Evolutionary conservation across 2,329 filamentous ascomycete species (phyloP).

Genomic region (Daldinia eschscholtzii): DNA sequence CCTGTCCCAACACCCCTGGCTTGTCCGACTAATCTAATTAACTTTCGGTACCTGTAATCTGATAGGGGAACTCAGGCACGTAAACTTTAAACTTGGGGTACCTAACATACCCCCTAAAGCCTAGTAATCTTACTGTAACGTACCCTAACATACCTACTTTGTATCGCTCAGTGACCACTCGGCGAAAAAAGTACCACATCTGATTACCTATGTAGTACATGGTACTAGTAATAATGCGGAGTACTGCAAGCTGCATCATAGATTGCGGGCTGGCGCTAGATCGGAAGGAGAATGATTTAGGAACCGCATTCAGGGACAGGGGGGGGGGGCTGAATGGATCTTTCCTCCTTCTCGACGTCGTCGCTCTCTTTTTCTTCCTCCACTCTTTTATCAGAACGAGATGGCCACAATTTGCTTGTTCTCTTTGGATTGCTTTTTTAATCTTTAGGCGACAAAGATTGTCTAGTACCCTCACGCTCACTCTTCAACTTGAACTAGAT

Average conservation of each 20-base stretch:
- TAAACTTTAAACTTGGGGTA: conserved; percentile 18
- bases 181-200: conserved; percentile 5
- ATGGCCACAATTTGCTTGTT: conserved; percentile 36
- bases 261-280: conserved; percentile 34
- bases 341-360: conserved; percentile 32
- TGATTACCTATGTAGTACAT: conserved; percentile 1
- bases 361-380: conserved; percentile 25
- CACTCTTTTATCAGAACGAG: conserved; percentile 36
- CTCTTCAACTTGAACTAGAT: conserved; percentile 22
- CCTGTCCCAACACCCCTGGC: neutral
- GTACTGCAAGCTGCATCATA: conserved; percentile 34
- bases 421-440: conserved; percentile 28
- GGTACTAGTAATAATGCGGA: conserved; percentile 34
- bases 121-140: conserved; percentile 40
- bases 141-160: neutral
- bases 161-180: neutral
- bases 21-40: neutral
- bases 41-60: conserved; percentile 22
- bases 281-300: conserved; percentile 39
- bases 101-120: conserved; percentile 10
- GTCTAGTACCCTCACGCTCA: conserved; percentile 10
- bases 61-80: conserved; percentile 9
- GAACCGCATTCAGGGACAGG: conserved; percentile 38
- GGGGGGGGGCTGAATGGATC: conserved; percentile 19
- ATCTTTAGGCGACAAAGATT: conserved; percentile 23